Conservation (phyloP, 1,139 yeast genomes). For the Pichia sp. region DNA sequence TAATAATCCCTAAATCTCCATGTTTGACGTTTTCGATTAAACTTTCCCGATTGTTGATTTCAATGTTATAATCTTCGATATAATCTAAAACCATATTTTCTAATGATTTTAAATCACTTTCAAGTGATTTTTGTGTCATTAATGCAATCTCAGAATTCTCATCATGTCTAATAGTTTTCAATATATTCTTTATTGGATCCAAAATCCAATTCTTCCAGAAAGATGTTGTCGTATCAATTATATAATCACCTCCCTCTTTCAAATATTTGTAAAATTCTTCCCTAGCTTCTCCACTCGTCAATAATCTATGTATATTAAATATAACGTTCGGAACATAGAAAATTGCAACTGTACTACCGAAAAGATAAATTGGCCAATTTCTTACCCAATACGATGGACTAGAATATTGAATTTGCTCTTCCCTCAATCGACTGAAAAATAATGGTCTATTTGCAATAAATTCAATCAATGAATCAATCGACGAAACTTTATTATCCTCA, state of each 20-base stretch:
- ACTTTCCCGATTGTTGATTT: conserved; percentile 14
- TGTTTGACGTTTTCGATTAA: conserved; percentile 16
- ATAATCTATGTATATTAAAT: conserved; percentile 5
- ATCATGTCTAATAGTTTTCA: conserved; percentile 78
- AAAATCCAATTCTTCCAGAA: conserved; percentile 79
- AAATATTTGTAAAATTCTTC: conserved; percentile 3
- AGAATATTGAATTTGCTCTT: conserved; percentile 18
- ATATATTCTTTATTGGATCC: conserved; percentile 65
- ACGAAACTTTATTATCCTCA: neutral
- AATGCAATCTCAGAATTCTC: conserved; percentile 63
- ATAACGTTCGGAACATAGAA: conserved; percentile 25
- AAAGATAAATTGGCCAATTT: conserved; percentile 58
- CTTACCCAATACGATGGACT: conserved; percentile 47
- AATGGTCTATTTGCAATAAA: neutral
- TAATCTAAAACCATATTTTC: conserved; percentile 85
- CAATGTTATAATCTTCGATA: conserved; percentile 36
- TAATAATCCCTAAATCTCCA: conserved; percentile 51
- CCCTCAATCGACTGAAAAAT: neutral
- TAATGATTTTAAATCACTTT: conserved; percentile 70
- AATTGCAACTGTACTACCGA: conserved; percentile 45
- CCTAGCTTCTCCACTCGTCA: conserved; percentile 3
- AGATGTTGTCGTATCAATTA: conserved; percentile 57
- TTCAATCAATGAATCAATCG: conserved; percentile 1
- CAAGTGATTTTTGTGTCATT: conserved; percentile 70
- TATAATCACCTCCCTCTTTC: conserved; percentile 30